Percentiles rank a stretch among this genome's conserved stretches.
phyloP scores from a whole-genome alignment of 352 stramenopile species.

The Phytophthora fragariaefolia region DNA sequence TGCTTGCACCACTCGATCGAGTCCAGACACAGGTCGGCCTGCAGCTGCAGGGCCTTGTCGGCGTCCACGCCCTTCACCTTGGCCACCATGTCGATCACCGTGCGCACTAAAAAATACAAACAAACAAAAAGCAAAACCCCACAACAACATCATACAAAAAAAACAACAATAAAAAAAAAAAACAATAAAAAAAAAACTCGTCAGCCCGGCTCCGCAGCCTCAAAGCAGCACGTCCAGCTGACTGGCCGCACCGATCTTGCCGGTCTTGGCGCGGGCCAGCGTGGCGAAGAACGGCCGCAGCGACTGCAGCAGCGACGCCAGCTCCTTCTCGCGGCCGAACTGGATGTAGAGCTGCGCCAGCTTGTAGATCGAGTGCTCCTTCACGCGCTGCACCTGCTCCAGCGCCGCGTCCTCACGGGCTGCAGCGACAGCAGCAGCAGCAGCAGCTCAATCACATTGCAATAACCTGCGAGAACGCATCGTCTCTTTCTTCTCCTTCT shows the following conservation, averaged over 20 bases:
- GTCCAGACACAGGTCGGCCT: constrained; percentile 94
- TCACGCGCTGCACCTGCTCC: constrained; percentile 90
- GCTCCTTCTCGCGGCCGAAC: constrained; percentile 84
- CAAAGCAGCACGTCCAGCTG: neutral
- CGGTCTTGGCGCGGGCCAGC: constrained; percentile 98
- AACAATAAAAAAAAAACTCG: neutral
- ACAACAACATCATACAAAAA: too few species aligned
- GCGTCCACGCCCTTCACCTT: constrained; percentile 89
- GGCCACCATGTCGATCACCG: constrained; percentile 97
- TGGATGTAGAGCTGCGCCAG: constrained; percentile 93
- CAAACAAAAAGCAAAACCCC: neutral
- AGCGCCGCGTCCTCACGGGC: constrained; percentile 59
- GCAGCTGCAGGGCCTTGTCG: constrained; percentile 94
- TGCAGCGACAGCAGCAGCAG: constrained; percentile 25
- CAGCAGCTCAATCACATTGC: neutral
- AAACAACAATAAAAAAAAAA: neutral
- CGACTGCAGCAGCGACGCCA: constrained; percentile 86
- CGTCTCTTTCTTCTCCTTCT: too few species aligned
- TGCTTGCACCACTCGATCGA: constrained; percentile 95
- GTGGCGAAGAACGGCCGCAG: constrained; percentile 94
- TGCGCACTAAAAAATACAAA: constrained; percentile 81
- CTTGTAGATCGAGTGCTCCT: constrained; percentile 97
- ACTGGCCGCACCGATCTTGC: constrained; percentile 92
- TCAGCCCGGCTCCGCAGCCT: neutral
- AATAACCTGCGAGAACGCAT: too few species aligned